Percentiles rank a stretch among this genome's conserved stretches.
Conservation (phyloP, 139 green algal genomes). For the Haematococcus lacustris region DNA sequence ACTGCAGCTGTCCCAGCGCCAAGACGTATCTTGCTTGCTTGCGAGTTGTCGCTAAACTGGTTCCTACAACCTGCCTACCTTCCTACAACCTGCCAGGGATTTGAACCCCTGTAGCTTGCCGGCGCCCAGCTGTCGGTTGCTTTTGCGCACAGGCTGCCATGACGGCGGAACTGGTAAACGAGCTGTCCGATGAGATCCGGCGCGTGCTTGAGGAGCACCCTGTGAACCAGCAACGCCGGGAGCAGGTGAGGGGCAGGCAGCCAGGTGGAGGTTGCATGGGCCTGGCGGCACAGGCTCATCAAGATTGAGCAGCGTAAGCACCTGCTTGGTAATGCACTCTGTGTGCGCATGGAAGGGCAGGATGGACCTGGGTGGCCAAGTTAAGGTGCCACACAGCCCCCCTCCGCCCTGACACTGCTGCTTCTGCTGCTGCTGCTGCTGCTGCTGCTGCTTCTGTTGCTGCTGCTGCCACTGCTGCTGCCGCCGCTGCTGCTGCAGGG, state of each 20-base stretch:
- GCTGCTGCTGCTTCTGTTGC: neutral
- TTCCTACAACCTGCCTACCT: neutral
- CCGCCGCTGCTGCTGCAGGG: conserved; percentile 30
- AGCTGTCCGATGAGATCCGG: conserved; percentile 54
- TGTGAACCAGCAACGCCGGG: neutral
- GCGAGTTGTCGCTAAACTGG: neutral
- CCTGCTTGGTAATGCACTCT: neutral
- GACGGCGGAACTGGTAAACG: conserved; percentile 71
- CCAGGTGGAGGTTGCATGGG: neutral
- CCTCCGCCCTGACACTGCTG: neutral
- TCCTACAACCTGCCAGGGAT: neutral
- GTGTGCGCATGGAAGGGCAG: neutral
- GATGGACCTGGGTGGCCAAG: neutral
- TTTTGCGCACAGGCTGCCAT: conserved; percentile 15
- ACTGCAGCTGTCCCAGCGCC: neutral
- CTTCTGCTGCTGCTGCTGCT: neutral
- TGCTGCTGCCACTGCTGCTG: neutral
- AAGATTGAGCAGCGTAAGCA: neutral
- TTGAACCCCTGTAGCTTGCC: neutral
- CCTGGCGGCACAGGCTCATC: too few relatives aligned
- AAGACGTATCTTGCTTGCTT: neutral
- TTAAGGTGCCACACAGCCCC: neutral
- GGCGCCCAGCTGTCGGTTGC: neutral
- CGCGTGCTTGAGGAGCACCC: conserved; percentile 18
- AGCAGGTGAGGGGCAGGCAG: neutral